Evolutionary conservation across 805 yeast genomes (phyloP), one percentile per base, ranked within the genome.

Genomic region (Kuraishia capsulata): DNA sequence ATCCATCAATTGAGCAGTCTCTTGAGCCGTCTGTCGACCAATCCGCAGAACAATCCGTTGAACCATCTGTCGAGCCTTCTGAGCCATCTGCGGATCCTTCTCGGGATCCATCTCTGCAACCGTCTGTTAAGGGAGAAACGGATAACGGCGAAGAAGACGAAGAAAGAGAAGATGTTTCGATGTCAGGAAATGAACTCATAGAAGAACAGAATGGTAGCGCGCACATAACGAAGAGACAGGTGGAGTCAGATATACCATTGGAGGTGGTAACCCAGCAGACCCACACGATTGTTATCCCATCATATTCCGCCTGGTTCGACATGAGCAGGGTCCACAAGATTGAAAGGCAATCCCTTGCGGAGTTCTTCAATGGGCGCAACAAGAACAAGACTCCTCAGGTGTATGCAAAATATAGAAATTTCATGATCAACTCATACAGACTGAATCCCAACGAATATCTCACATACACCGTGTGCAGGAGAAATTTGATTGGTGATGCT

Each of bases 401-500:
- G 28, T 89, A 88, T 55, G 73, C 73, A 42, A 81, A 78, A 56
- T 85, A 87, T 53, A 74, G 97, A 52, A 86, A 88, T 53, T 89
- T 89, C 56, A 81, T 89, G 83, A 67, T 89, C 31, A 86, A 88
- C 59, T 76, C 95, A 10, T 89, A 87, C 56, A 66, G 97, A 46
- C 62, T 89, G 46, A 86, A 89, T 47, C 96, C 96, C 18, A 81
- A 81, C 49, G 96, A 89, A 56, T 88, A 85, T 52, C 64, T 89
- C 30, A 84, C 96, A 0, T 78, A 86, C 42, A 89, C 97, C 0
- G 94, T 96, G 0, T 82, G 88, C 40, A 78, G 97, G 55, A 78
- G 97, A 50, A 86, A 86, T 48, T 68, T 89, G 41, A 88, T 86
- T 11, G 95, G 96, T 40, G 97, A 89, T 63, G 95, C 87, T 5